These are phyloP conservation scores for Wickerhamomyces tratensis DNA, from an alignment of 805 yeast genomes.

Conservation along the genomic window DNA sequence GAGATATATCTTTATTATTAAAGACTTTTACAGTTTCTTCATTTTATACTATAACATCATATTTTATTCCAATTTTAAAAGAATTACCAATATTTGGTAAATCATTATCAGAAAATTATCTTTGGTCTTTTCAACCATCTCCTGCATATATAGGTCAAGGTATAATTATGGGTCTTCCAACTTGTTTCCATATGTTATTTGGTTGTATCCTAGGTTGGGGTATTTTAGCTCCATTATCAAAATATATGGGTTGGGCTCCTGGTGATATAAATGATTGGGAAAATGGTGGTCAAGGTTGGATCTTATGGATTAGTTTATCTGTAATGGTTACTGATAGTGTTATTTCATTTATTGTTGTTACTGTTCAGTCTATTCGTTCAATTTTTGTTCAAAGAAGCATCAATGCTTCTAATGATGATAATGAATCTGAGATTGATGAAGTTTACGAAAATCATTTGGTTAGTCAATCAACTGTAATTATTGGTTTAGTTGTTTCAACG, in stretches of 20 bases:
- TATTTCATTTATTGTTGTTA: constrained; percentile 64
- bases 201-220: constrained; percentile 94
- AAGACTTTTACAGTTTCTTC: constrained; percentile 64
- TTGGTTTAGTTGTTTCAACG: constrained; percentile 61
- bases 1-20: constrained; percentile 51
- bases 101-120: constrained; percentile 46
- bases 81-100: constrained; percentile 71
- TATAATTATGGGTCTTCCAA: constrained; percentile 90
- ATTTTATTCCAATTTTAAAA: constrained; percentile 61
- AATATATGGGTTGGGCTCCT: constrained; percentile 72
- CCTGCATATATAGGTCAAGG: constrained; percentile 99
- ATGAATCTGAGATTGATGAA: constrained; percentile 26
- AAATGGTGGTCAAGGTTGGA: constrained; percentile 95
- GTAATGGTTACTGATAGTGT: constrained; percentile 91
- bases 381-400: constrained; percentile 3
- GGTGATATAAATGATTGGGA: constrained; percentile 91
- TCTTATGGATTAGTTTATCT: constrained; percentile 85
- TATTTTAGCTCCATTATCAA: constrained; percentile 73
- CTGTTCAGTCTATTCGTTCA: constrained; percentile 30
- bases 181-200: constrained; percentile 82
- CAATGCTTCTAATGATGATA: background rate
- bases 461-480: constrained; percentile 33
- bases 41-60: constrained; percentile 58
- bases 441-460: constrained; percentile 38
- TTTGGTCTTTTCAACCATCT: constrained; percentile 90